Base-by-base conservation (phyloP, 2,329 filamentous ascomycete genomes). In the Aspergillus clavatus region DNA sequence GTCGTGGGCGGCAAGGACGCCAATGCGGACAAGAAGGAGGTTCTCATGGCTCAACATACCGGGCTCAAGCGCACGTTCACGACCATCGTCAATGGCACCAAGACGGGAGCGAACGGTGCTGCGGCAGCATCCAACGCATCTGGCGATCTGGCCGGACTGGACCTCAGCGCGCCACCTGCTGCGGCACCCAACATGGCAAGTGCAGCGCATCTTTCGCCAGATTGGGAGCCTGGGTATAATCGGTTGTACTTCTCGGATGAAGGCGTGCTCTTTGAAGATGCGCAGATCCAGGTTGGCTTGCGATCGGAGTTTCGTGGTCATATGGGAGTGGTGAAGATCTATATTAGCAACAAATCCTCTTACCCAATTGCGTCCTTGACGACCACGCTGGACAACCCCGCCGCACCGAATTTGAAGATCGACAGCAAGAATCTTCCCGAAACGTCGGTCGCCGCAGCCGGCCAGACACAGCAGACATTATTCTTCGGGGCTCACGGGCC, bases 1-100 rank as follows among this genome's bases (percentile, higher is more conserved):
- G 84, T 96, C 21, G 87, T 97, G n/a, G 91, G 91, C 51, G 91
- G 89, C 48, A 96, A 95, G 71, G 89, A 94, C 63, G 91, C 90
- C 46, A 96, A 96, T 63, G 75, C 82, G 1, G 89, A 95, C 61
- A 76, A 82, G 36, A 79, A 83, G 45, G 90, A 95, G 65, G 80
- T 95, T 48, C 82, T 81, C 52, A 80, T 96, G 69, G 84, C 83
- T 23, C 88, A 93, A 67, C 85, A 85, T 50, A 83, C 84, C 8
- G 87, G 87, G 10, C 77, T 96, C 45, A 95, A 91, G 72, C 84
- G 91, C 56, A 85, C 87, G 1, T 95, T 96, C 61, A 95, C 75
- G 19, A 72, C 73, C 0, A 71, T 73, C 35, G 73, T 76, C 29
- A 71, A 75, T 46, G 69, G 69, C 26, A 62, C 60, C 2, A 57